Evolutionary conservation across 768 basidiomycete species (phyloP), one percentile per base, ranked within the genome.

Genomic region (Dioszegia aurantiaca): DNA sequence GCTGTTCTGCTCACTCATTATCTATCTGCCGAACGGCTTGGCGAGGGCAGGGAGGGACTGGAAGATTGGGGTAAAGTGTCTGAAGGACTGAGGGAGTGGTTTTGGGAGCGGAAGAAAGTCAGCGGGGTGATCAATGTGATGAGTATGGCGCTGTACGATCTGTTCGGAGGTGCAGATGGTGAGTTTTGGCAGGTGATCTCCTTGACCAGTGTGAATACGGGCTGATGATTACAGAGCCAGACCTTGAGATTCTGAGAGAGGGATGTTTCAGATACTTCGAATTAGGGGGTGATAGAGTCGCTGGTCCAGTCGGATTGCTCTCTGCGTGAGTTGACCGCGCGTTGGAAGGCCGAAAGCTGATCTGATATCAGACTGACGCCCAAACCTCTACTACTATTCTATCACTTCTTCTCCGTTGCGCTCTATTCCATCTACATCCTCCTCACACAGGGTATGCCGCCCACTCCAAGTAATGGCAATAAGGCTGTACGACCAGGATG

Each of bases 241-340:
- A 79, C 62, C 72, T 80, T 11, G 77, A 77, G 26, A 76, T 80
- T 4, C 76, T 80, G 40, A 68, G 77, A 58, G 76, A 77, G 43
- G 95, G 94, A 0, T 98, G 95, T 77, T 95, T 99, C 83, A 90
- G 90, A 71, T 99, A 98, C 78, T 95, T 99, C 67, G 90, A 94
- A 73, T 82, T 84, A 4, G 95, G 95, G 14, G 95, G 95, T 0
- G 85, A 90, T 65, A 89, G 89, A 65, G 76, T 97, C 54, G 81
- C 83, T 42, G 95, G 88, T 0, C 95, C 95, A 0, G 91, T 97
- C 9, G 87, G 86, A 9, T 82, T 99, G 3, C 84, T 99, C 11
- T 86, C 91, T 16, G 93, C 85, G 90, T 92, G 69, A 59, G 85
- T 79, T 39, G 45, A 23, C 23, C n/a, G 36, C 39, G 26, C 33